phyloP scores from a whole-genome alignment of 768 basidiomycete species.

The Collybiopsis luxurians region DNA sequence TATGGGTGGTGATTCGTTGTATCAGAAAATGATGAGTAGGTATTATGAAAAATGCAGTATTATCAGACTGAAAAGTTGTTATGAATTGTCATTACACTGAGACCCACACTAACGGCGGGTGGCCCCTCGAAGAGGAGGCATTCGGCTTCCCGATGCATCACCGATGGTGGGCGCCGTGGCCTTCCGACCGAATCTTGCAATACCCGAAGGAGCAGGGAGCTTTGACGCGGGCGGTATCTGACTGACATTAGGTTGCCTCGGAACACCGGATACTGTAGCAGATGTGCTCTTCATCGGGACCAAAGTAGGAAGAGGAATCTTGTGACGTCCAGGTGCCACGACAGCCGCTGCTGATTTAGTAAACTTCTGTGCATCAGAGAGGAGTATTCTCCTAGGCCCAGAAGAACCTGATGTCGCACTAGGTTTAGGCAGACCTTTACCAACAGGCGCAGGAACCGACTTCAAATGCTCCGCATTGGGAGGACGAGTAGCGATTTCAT shows the following conservation, averaged over 20 bases:
- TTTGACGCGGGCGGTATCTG: not conserved
- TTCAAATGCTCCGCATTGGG: slow-evolving; percentile 13
- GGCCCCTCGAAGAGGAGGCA: not conserved
- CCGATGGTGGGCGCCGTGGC: not conserved
- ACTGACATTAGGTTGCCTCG: not conserved
- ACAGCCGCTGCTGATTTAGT: not conserved
- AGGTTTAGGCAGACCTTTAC: not conserved
- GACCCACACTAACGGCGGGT: slow-evolving; percentile 7
- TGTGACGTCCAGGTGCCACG: not conserved
- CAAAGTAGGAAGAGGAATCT: not conserved
- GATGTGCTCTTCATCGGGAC: not conserved
- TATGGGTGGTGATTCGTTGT: not conserved
- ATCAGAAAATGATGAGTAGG: not conserved
- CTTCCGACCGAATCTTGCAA: slow-evolving; percentile 3
- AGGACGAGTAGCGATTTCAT: slow-evolving; percentile 37
- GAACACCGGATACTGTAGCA: not conserved
- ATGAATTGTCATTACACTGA: no score
- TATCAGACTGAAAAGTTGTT: no score
- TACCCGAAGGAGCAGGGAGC: slow-evolving; percentile 9
- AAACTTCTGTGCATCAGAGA: not conserved
- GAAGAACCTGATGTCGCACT: not conserved
- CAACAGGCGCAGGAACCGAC: not conserved
- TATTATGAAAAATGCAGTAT: not conserved
- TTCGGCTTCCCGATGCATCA: not conserved
- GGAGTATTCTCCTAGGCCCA: slow-evolving; percentile 13